phyloP scores from a whole-genome alignment of 2,329 filamentous ascomycete genomes.

The Epichloe bromicola region DNA sequence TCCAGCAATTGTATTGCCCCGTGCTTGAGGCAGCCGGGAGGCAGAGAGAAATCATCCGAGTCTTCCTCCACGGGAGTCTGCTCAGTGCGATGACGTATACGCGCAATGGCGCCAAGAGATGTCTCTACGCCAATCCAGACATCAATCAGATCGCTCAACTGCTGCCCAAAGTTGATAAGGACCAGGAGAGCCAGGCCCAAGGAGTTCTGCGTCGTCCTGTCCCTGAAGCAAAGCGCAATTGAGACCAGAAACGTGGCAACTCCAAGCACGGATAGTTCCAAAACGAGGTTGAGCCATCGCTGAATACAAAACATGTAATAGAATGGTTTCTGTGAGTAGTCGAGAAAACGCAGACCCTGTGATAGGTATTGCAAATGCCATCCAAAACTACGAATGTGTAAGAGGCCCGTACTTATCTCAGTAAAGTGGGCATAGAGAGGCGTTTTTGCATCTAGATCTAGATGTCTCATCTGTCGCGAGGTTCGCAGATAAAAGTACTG shows the following conservation, averaged over 20 bases:
- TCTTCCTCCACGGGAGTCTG: not conserved
- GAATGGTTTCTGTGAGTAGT: conserved; percentile 14
- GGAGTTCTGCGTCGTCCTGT: conserved; percentile 14
- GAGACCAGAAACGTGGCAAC: conserved; percentile 32
- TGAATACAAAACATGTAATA: conserved; percentile 36
- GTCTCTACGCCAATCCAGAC: not conserved
- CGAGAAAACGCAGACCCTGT: conserved; percentile 18
- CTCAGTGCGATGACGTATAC: not conserved
- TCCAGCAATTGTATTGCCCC: not conserved
- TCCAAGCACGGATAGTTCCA: conserved; percentile 32
- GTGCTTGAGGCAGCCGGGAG: not conserved
- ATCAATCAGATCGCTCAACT: not conserved
- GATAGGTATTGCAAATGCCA: conserved; percentile 10
- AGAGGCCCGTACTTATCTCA: conserved; percentile 11
- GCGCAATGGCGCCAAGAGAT: conserved; percentile 1
- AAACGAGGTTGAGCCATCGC: conserved; percentile 33
- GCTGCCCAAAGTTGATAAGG: not conserved
- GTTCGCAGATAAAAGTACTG: conserved; percentile 17
- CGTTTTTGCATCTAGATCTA: conserved; percentile 17
- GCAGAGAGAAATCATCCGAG: not conserved
- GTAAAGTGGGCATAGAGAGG: conserved; percentile 16
- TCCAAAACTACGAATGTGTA: conserved; percentile 22
- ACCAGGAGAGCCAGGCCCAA: not conserved
- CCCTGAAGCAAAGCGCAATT: conserved; percentile 17
- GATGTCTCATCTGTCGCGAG: conserved; percentile 17